Evolutionary conservation across 257 asterid genomes (phyloP), one percentile per base, ranked within the genome.

Genomic region (Scutellaria galericulata): DNA sequence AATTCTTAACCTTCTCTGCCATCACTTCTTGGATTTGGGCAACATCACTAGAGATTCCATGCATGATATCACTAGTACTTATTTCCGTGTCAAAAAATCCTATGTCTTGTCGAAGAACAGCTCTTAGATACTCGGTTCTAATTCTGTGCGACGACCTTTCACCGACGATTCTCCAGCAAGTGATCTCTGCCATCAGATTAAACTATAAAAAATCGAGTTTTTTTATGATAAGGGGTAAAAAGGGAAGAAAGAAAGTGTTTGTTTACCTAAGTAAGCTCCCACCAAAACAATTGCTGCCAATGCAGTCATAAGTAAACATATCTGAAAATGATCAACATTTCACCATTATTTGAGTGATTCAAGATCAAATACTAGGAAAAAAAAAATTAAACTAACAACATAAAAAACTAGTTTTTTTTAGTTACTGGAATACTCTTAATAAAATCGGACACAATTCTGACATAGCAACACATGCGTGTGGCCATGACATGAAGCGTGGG

Each of bases 1-100:
- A 62, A 14, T 53, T 52, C 27, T 7, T n/a, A 69, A 91, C 97
- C 96, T 91, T 91, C 57, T 91, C 96, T 20, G 95, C 89, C 95
- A 89, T 89, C 46, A 91, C 93, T 87, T 89, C 97, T 81, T 91
- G 96, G 66, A 91, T 91, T 73, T 87, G 95, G 61, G 96, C 96
- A 54, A 91, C 97, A 65, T 91, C 97, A 53, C 95, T 89, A 11
- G 96, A 88, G 77, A 91, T 91, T 68, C 97, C 96, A 72, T 91
- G 97, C 97, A 91, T 91, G 22, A 91, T 83, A 71, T 89, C 97
- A 57, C 93, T 77, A 0, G 97, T 89, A 55, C 83, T 86, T 20
- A 91, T 64, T 53, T 87, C 84, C 6, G 88, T 91, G 81, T 89
- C 97, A 9, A 91, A 91, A 78, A 82, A 91, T 13, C 85, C 90